These are phyloP conservation scores for Coemansia biformis DNA, from an alignment of 192 early-diverging fungal species.

Conservation along the genomic window DNA sequence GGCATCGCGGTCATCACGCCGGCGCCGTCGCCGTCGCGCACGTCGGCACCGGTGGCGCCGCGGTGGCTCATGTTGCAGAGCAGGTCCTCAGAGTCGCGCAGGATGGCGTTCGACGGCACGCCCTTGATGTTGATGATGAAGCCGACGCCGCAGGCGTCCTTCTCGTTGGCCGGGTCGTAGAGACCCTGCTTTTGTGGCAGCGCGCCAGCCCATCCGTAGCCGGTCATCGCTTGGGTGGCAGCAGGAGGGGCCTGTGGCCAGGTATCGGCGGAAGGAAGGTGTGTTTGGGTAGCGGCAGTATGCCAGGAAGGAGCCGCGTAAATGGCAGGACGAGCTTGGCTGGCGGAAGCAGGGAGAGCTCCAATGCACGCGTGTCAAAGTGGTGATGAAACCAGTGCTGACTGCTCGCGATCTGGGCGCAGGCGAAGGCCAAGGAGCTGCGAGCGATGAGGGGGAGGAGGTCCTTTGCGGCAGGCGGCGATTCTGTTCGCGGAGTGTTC, in stretches of 20 bases:
- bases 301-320: too few relatives aligned
- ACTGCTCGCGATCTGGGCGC: too few relatives aligned
- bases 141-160: slow-evolving; percentile 96
- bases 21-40: slow-evolving; percentile 97
- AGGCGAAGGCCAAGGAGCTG: too few relatives aligned
- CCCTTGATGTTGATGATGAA: slow-evolving; percentile 96
- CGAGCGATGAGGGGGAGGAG: too few relatives aligned
- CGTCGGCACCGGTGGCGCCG: slow-evolving; percentile 89
- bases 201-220: slow-evolving; percentile 71
- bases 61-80: slow-evolving; percentile 99
- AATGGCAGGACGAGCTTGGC: too few relatives aligned
- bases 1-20: slow-evolving; percentile 96
- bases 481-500: too few relatives aligned
- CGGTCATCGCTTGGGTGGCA: slow-evolving; percentile 1
- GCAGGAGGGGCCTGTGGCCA: not conserved
- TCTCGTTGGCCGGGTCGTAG: slow-evolving; percentile 83
- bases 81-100: slow-evolving; percentile 82
- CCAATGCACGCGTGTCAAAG: too few relatives aligned
- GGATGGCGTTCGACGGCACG: slow-evolving; percentile 71
- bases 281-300: too few relatives aligned
- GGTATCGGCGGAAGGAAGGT: too few relatives aligned
- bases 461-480: too few relatives aligned
- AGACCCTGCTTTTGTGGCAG: slow-evolving; percentile 81
- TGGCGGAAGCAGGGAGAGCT: too few relatives aligned
- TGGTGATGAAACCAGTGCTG: too few relatives aligned